Conservation (phyloP, 331 rosid species). For the Quercus phellos region DNA sequence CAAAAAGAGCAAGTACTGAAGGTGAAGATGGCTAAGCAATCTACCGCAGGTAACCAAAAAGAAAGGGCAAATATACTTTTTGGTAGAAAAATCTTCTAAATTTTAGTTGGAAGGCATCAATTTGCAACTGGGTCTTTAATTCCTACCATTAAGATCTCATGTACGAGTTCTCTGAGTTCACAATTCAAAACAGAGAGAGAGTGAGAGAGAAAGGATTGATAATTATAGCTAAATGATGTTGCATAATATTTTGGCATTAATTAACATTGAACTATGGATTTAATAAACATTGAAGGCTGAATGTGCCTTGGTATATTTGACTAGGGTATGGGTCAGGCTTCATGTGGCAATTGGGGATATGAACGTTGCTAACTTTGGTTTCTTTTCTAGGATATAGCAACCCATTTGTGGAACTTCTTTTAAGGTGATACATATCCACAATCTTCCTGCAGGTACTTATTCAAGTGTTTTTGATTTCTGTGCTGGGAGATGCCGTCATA, state of each 20-base stretch:
- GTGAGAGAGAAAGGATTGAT: background rate
- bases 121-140: background rate
- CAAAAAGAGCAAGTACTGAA: conserved; percentile 48
- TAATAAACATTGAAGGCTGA: background rate
- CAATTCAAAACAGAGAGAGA: background rate
- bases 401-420: background rate
- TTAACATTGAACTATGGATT: background rate
- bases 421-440: background rate
- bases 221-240: background rate
- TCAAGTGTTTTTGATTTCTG: conserved; percentile 74
- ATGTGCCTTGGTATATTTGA: background rate
- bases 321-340: conserved; percentile 15
- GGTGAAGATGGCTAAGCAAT: conserved; percentile 67
- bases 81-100: background rate
- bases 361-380: background rate
- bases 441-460: conserved; percentile 59
- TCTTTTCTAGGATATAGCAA: background rate
- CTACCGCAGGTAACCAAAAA: conserved; percentile 55
- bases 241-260: background rate
- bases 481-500: conserved; percentile 88
- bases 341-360: conserved; percentile 7
- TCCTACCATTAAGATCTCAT: background rate
- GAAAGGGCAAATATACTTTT: background rate
- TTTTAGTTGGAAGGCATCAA: background rate
- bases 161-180: background rate